These are phyloP conservation scores for Syncephalastrum contaminatum DNA, from an alignment of 371 early-diverging fungal species.

Conservation along the genomic window DNA sequence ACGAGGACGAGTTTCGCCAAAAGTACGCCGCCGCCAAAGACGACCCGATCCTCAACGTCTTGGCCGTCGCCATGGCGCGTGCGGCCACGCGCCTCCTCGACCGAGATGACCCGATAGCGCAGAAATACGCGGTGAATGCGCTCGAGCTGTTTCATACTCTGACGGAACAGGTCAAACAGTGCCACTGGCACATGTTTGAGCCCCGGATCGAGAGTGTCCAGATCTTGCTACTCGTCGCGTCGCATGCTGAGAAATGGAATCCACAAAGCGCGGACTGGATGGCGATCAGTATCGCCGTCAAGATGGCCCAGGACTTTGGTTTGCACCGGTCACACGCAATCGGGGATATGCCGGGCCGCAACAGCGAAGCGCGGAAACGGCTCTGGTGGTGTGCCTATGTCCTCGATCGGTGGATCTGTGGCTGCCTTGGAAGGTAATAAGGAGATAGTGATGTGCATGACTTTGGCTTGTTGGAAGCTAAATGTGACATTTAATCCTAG, in stretches of 20 bases:
- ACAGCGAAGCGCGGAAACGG: slow-evolving; percentile 25
- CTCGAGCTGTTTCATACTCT: slow-evolving; percentile 14
- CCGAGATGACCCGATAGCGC: slow-evolving; percentile 20
- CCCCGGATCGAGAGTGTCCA: slow-evolving; percentile 35
- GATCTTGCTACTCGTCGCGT: slow-evolving; percentile 21
- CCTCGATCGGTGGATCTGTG: slow-evolving; percentile 43
- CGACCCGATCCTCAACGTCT: slow-evolving; percentile 8
- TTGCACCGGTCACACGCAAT: slow-evolving; percentile 36
- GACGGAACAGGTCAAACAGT: slow-evolving; percentile 10
- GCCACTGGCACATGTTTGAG: slow-evolving; percentile 21
- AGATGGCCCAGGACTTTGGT: slow-evolving; percentile 49
- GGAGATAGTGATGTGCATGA: too few relatives aligned
- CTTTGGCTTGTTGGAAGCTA: too few relatives aligned
- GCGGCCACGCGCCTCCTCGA: slow-evolving; percentile 20
- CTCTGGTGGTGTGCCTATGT: slow-evolving; percentile 50
- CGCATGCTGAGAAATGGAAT: slow-evolving; percentile 28
- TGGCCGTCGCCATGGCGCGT: slow-evolving; percentile 25
- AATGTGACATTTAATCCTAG: slow-evolving; percentile 20
- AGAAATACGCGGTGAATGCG: slow-evolving; percentile 22
- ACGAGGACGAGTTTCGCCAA: slow-evolving; percentile 34
- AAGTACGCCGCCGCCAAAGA: slow-evolving; percentile 8
- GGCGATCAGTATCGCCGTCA: slow-evolving; percentile 36
- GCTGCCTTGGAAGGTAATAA: slow-evolving; percentile 40
- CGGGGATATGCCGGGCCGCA: slow-evolving; percentile 17
- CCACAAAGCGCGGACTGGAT: slow-evolving; percentile 36